These are phyloP conservation scores for Globisporangium cederbergense DNA, from an alignment of 352 stramenopile species.

Conservation along the genomic window DNA sequence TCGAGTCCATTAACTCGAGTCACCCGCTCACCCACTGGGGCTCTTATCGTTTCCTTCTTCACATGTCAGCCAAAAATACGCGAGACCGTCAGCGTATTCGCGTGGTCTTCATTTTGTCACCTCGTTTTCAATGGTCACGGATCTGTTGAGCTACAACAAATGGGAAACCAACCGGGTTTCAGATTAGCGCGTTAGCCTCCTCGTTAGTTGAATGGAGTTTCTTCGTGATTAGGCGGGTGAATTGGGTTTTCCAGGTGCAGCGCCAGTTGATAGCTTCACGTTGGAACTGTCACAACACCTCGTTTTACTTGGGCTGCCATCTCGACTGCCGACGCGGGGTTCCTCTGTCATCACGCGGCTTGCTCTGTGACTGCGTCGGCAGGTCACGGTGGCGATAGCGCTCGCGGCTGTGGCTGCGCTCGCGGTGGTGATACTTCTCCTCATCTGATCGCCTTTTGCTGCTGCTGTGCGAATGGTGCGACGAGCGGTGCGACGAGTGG, in stretches of 20 bases:
- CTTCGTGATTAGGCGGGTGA: too few relatives aligned
- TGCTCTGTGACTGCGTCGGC: background rate
- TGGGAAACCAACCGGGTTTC: too few relatives aligned
- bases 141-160: too few relatives aligned
- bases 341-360: slow-evolving; percentile 4
- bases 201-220: too few relatives aligned
- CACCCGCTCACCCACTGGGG: too few relatives aligned
- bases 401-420: slow-evolving; percentile 1
- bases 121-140: background rate
- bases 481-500: slow-evolving; percentile 5
- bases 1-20: background rate
- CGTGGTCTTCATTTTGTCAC: background rate
- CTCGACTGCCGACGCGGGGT: slow-evolving; percentile 6
- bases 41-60: background rate
- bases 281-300: too few relatives aligned
- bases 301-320: slow-evolving; percentile 16
- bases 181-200: too few relatives aligned
- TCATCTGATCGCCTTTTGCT: slow-evolving; percentile 4
- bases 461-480: slow-evolving; percentile 5
- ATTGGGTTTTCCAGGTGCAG: too few relatives aligned
- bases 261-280: too few relatives aligned
- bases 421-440: background rate
- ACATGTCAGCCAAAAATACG: background rate
- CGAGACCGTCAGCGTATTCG: background rate
- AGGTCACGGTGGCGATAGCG: background rate